Evolutionary conservation across 2,329 filamentous ascomycete genomes (phyloP), one percentile per base, ranked within the genome.

Genomic region (Aspergillus transmontanensis): DNA sequence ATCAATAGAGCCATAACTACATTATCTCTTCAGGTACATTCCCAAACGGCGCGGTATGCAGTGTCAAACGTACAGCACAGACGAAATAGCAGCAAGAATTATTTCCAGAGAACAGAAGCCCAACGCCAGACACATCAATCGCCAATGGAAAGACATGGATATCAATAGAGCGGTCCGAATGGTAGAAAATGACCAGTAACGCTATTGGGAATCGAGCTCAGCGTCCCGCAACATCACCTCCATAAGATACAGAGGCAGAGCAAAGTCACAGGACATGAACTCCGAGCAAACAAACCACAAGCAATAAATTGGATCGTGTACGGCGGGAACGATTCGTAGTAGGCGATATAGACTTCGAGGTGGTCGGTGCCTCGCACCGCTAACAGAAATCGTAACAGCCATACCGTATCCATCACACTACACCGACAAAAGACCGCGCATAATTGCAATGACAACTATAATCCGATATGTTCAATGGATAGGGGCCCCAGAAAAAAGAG

Each of bases 131-230:
- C 57, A 63, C 63, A 66, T 67, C 71, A 71, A 67, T 75, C 71
- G 72, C 73, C 73, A 61, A 67, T 64, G 63, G 56, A 64, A 63
- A 63, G 64, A 74, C 68, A 72, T 72, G 75, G 74, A 76, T 76
- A 76, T 76, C 73, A 76, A 73, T 66, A 67, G 64, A 64, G 51
- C 53, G 32, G 57, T 57, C 51, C 64, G 12, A 57, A 45, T 51
- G 57, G 46, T 46, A 59, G 32, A 66, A 60, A 48, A 63, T 61
- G 55, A 45, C 43, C 63, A 61, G 61, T 54, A 64, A 60, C 65
- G 66, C 66, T 67, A 64, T 60, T 62, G 62, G 61, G 62, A 68
- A 68, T 69, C 66, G 62, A 61, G 65, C 59, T 64, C 60, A 66
- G 66, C 48, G 58, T 64, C 61, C 58, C 58, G 60, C 58, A 67